A percentile compares a stretch with the other conserved stretches of the same genome.
Evolutionary conservation across 495 filamentous ascomycete genomes (phyloP).

Genomic region (Neurospora hispaniola): DNA sequence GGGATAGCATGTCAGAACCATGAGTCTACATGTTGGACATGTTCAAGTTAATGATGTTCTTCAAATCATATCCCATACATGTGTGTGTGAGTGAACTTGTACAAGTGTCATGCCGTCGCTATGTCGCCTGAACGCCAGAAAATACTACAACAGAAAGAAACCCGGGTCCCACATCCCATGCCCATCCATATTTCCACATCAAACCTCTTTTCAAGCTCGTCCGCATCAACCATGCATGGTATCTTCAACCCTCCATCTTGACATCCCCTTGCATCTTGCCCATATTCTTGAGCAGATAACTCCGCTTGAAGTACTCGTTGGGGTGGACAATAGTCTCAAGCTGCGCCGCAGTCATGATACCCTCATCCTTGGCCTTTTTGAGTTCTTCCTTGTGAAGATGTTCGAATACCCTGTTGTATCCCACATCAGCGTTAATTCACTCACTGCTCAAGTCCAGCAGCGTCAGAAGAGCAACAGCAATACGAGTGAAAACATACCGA

Average conservation of each 20-base stretch:
- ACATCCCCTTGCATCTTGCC: constrained; percentile 35
- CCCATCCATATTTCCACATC: neutral
- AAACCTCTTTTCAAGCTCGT: neutral
- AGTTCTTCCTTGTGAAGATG: constrained; percentile 76
- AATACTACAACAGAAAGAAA: too few relatives aligned
- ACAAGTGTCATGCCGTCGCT: neutral
- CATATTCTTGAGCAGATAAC: constrained; percentile 74
- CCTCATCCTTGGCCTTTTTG: constrained; percentile 76
- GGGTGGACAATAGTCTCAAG: constrained; percentile 95
- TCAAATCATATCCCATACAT: neutral
- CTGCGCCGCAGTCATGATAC: constrained; percentile 64
- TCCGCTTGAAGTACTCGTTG: constrained; percentile 94
- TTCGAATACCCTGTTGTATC: constrained; percentile 61
- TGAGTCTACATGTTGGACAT: neutral
- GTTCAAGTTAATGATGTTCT: too few relatives aligned
- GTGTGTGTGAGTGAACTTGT: neutral
- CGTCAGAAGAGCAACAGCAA: too few relatives aligned
- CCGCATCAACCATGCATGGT: neutral
- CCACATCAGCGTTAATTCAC: too few relatives aligned
- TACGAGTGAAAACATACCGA: constrained; percentile 31
- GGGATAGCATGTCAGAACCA: neutral
- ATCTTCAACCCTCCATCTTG: constrained; percentile 36
- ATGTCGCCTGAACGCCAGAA: neutral
- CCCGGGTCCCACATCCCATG: neutral
- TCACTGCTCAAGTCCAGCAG: too few relatives aligned